A percentile compares a stretch with the other conserved stretches of the same genome.
phyloP scores from a whole-genome alignment of 108 stramenopile species.

The Stephanodiscus minutulus region DNA sequence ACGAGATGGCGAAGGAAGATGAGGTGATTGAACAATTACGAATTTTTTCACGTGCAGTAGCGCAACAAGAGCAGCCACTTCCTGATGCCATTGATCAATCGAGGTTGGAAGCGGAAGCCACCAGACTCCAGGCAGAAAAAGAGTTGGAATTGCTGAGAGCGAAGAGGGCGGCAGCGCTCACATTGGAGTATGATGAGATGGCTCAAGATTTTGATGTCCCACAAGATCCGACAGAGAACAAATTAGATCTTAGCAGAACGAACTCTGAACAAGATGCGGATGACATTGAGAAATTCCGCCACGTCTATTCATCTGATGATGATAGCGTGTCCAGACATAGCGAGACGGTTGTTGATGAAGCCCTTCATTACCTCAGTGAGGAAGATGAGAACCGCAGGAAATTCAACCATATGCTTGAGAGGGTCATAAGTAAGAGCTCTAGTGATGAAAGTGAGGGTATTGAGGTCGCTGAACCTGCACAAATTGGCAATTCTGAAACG shows the following conservation, averaged over 20 bases:
- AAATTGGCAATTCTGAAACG: background rate
- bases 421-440: background rate
- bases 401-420: background rate
- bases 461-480: background rate
- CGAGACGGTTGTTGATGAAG: background rate
- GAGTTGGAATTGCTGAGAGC: conserved; percentile 18
- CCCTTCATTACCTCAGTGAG: background rate
- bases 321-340: background rate
- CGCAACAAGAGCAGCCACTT: background rate
- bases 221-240: conserved; percentile 19
- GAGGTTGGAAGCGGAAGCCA: conserved; percentile 34
- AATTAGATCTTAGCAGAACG: background rate
- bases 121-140: conserved; percentile 27
- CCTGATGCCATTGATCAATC: conserved; percentile 9
- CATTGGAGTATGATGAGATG: conserved; percentile 23
- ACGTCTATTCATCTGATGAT: conserved; percentile 4
- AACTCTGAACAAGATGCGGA: conserved; percentile 3
- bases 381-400: background rate
- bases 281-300: conserved; percentile 19
- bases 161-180: conserved; percentile 10
- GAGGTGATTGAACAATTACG: background rate
- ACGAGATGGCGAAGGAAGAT: background rate
- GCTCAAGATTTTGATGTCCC: background rate
- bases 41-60: background rate
- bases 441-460: background rate